Evolutionary conservation across 768 basidiomycete species (phyloP), one percentile per base, ranked within the genome.

Genomic region (Mycena pura): DNA sequence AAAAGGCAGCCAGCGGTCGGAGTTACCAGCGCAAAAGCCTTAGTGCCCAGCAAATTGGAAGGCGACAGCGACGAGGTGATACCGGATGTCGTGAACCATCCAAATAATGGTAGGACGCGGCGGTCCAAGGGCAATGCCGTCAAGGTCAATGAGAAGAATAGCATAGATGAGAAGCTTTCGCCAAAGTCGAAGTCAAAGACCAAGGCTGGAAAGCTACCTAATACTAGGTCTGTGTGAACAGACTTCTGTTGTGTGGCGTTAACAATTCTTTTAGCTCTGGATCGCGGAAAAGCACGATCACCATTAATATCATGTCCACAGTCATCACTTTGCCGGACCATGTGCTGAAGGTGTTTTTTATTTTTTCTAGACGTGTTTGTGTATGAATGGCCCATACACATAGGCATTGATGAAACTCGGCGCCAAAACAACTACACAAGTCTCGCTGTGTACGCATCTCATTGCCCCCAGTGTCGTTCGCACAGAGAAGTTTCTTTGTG

Each of bases 401-500:
- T 51, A 95, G 93, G 75, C 74, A 4, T 72, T 96, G 32, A 74
- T 71, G 1, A 86, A 84, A 67, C 72, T 95, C 0, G 94, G 93
- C 0, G 88, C 84, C 8, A 86, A 83, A 63, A 77, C 87, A 57
- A 86, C 86, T 8, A 80, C 82, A 2, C 82, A 85, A 31, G 79
- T 89, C 0, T 69, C 73, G 1, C 87, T 93, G 53, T 93, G 90
- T 68, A 96, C 93, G 0, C 92, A 96, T 74, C 80, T 97, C 13
- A 73, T 96, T 45, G 84, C 86, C 10, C 84, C 82, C 31, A 78
- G 80, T 25, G 78, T 96, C 24, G 86, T 89, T 6, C 84, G 95
- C 5, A 96, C 95, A 1, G 91, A 95, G 70, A 97, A 96, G 72
- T 91, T 96, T 70, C 79, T 97, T 0, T 87, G 87, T 66, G 92